Evolutionary conservation across 2,329 filamentous ascomycete species (phyloP), one percentile per base, ranked within the genome.

Genomic region (Colletotrichum eremochloae): DNA sequence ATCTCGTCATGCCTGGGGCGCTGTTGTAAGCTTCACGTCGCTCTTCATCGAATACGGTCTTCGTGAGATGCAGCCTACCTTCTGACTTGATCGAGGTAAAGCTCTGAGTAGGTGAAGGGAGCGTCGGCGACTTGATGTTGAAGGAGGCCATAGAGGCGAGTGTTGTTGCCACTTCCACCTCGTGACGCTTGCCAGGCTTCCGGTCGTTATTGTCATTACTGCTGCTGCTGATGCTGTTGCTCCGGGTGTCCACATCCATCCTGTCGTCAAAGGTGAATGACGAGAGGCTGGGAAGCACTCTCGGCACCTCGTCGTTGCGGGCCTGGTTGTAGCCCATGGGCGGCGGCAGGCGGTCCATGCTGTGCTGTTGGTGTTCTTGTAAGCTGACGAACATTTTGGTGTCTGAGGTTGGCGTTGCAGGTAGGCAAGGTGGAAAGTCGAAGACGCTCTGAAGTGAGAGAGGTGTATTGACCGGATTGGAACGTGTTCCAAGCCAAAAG

Each of bases 71-170:
- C 36, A 6, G n/a, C 60, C 36, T 72, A 68, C 63, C 68, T 38
- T 68, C 72, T 57, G 68, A 67, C 64, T 53, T 67, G 29, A 68
- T 57, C 15, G 72, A 68, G 36, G 68, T 64, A 60, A 71, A 71
- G 55, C 70, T 72, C 53, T 72, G 70, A 2, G 70, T 70, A 33
- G 70, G 70, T 11, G 70, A 71, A 48, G 68, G 71, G 33, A 71
- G 44, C 9, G 63, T 67, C 29, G 68, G 71, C 24, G 64, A 71
- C 52, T 73, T 73, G 40, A 73, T 44, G 63, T 71, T 73, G 71
- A 73, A 73, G 38, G 71, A 66, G 40, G 71, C 67, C 73, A 73
- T 70, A 12, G 73, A 73, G 63, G 71, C 67, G 15, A 74, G 52
- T 20, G 71, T 66, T 5, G 58, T 73, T 36, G 72, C 69, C 15